Conservation (phyloP, 1,284 basidiomycete genomes). For the Trichosporon sp. region DNA sequence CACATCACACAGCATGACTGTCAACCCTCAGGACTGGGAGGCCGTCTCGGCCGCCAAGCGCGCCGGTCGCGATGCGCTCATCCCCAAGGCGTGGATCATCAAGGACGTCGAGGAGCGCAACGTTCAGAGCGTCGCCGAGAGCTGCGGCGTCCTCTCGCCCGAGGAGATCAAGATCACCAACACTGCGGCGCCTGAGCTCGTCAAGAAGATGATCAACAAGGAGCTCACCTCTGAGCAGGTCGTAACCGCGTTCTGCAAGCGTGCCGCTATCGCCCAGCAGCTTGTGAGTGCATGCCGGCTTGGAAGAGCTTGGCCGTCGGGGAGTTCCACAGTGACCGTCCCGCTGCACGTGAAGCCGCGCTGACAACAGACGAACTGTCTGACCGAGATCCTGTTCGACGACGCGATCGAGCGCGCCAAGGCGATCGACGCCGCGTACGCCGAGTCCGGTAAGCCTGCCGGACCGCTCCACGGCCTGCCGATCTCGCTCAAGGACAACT, state of each 20-base stretch:
- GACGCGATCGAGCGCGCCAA: conserved; percentile 55
- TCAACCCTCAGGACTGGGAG: conserved; percentile 58
- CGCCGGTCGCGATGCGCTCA: conserved; percentile 61
- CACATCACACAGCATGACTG: conserved; percentile 24
- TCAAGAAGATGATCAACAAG: conserved; percentile 37
- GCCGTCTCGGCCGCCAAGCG: conserved; percentile 63
- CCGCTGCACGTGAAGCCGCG: background rate
- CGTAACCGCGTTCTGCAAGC: conserved; percentile 69
- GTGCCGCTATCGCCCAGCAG: conserved; percentile 78
- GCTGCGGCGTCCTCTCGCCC: conserved; percentile 64
- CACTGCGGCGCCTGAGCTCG: conserved; percentile 45
- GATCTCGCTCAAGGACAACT: conserved; percentile 57
- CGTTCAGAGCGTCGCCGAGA: conserved; percentile 64
- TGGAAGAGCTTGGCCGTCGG: too few relatives aligned
- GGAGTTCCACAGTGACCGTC: background rate
- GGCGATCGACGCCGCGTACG: conserved; percentile 56
- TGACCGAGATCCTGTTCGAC: conserved; percentile 59
- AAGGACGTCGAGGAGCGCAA: conserved; percentile 45
- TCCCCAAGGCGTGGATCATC: conserved; percentile 65
- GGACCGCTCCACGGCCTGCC: conserved; percentile 62
- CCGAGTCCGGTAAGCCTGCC: conserved; percentile 49
- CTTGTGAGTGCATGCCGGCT: conserved; percentile 61
- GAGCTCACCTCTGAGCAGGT: conserved; percentile 42
- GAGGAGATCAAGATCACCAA: conserved; percentile 71
- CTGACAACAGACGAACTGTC: conserved; percentile 53